phyloP scores from a whole-genome alignment of 2,329 filamentous ascomycete species.

The Aspergillus sp. region DNA sequence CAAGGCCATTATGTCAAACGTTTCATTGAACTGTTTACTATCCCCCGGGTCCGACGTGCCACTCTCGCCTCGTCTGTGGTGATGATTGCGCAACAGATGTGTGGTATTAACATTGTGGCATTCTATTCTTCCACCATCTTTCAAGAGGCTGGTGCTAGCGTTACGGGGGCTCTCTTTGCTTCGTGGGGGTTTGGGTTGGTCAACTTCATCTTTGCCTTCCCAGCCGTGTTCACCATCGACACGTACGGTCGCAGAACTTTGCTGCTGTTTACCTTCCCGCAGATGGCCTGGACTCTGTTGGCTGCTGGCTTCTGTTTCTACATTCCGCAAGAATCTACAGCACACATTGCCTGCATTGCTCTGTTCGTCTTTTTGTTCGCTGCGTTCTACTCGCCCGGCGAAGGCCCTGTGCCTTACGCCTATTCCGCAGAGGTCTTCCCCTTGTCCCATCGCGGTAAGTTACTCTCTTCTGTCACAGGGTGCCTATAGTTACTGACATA shows the following conservation, averaged over 20 bases:
- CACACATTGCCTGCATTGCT: constrained; percentile 55
- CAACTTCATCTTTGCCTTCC: constrained; percentile 66
- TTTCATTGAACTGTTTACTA: constrained; percentile 54
- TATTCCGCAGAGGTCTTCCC: constrained; percentile 59
- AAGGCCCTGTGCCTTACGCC: constrained; percentile 56
- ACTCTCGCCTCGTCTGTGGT: constrained; percentile 74
- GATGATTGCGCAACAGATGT: constrained; percentile 77
- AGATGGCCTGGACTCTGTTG: constrained; percentile 67
- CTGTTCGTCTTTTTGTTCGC: constrained; percentile 66
- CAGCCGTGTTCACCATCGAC: constrained; percentile 65
- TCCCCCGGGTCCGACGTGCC: constrained; percentile 55
- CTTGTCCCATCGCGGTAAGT: constrained; percentile 52
- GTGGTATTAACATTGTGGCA: constrained; percentile 70
- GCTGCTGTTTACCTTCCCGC: constrained; percentile 64
- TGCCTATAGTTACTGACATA: not conserved
- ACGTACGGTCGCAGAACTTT: constrained; percentile 64
- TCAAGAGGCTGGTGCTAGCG: constrained; percentile 54
- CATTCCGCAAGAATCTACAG: constrained; percentile 43
- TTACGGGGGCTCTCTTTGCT: constrained; percentile 58
- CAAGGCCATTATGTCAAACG: constrained; percentile 60
- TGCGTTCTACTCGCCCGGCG: constrained; percentile 64
- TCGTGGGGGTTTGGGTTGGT: constrained; percentile 66
- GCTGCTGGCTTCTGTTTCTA: constrained; percentile 62
- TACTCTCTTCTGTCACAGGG: not conserved
- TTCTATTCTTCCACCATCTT: constrained; percentile 69